Evolutionary conservation across 768 basidiomycete genomes (phyloP), one percentile per base, ranked within the genome.

Genomic region (Leucocoprinus leucothites): DNA sequence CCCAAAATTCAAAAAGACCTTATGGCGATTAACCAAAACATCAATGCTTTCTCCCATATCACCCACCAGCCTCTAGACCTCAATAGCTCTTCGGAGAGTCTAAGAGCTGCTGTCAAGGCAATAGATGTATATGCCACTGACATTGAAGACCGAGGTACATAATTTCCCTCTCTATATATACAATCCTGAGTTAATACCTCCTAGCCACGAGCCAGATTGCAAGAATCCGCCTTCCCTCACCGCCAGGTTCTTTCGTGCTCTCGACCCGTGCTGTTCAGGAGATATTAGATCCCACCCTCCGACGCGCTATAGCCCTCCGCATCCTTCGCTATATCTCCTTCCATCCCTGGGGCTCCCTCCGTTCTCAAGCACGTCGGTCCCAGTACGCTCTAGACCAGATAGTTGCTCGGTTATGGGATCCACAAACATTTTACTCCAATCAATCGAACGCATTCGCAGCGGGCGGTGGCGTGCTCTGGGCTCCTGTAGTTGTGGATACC

Each of bases 261-360:
- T 74, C 82, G 0, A 65, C 65, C 11, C 57, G 63, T 8, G 59
- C 65, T 1, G 63, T 84, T 0, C 47, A 63, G 34, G 51, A 63
- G 0, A 68, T 80, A 45, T 56, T 63, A 1, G 69, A 78, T 38
- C 65, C 67, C 0, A 58, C 68, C 16, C 63, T 80, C 16, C 74
- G 69, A 48, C 65, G 62, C 42, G 75, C 77, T 1, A 62, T 85
- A 42, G 64, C 84, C 57, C 67, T 79, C 41, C 79, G 83, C 28
- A 72, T 86, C 25, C 70, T 91, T 49, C 88, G 89, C 13, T 87
- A 84, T 61, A 71, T 84, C 40, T 92, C 91, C 0, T 85, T 82
- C 43, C 73, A 80, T 36, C 86, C 89, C 2, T 94, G 91, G 91
- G 91, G 91, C 3, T 82, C 82, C 45, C 62, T 78, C 16, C 78